These are phyloP conservation scores for Globisporangium iwayamae DNA, from an alignment of 352 stramenopile species.

Conservation along the genomic window DNA sequence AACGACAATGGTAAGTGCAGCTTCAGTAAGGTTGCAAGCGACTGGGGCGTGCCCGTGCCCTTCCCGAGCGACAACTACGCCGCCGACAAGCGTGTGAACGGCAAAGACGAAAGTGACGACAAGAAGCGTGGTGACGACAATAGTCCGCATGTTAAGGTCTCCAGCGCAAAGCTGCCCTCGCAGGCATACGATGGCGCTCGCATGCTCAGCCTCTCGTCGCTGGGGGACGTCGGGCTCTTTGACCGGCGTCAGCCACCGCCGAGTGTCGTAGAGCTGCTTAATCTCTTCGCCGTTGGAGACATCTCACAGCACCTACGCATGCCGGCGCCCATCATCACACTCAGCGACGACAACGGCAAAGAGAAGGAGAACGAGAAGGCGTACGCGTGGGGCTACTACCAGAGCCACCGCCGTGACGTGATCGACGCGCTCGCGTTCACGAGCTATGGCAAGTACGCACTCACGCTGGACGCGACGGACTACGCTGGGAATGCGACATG, in stretches of 20 bases:
- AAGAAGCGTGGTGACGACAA: background rate
- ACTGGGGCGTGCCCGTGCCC: constrained; percentile 37
- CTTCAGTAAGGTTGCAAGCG: constrained; percentile 24
- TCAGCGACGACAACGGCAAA: constrained; percentile 2
- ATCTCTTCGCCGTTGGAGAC: constrained; percentile 18
- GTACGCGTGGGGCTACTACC: constrained; percentile 55
- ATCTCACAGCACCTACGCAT: constrained; percentile 8
- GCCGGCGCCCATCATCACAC: constrained; percentile 18
- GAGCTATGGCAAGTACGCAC: constrained; percentile 53
- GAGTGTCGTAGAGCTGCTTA: constrained; percentile 16
- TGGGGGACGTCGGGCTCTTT: constrained; percentile 17
- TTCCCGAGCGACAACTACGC: constrained; percentile 63
- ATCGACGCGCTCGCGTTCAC: constrained; percentile 46
- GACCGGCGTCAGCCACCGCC: constrained; percentile 7
- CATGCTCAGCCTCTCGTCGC: constrained; percentile 14
- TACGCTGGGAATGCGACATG: constrained; percentile 41
- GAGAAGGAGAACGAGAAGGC: background rate
- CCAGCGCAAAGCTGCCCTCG: constrained; percentile 1
- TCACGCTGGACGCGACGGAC: constrained; percentile 42
- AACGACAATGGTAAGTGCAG: background rate
- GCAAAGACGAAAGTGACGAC: constrained; percentile 12
- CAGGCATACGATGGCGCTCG: constrained; percentile 14
- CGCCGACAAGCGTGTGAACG: constrained; percentile 35
- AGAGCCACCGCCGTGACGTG: constrained; percentile 26
- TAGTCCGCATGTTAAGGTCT: constrained; percentile 1